Evolutionary conservation across 805 yeast genomes (phyloP).

Genomic region (Hanseniaspora guilliermondii): DNA sequence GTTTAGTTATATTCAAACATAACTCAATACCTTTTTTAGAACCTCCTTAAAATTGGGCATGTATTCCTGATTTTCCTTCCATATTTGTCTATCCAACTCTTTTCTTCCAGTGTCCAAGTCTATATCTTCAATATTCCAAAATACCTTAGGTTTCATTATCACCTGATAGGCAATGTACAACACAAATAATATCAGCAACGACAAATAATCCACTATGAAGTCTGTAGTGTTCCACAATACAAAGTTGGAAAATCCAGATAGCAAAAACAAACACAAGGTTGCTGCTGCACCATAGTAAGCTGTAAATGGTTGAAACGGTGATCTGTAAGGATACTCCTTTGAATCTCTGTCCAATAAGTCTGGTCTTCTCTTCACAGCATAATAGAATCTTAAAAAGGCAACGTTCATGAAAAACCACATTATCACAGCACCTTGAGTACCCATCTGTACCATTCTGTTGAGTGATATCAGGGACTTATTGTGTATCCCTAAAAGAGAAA

Average conservation of each 20-base stretch:
- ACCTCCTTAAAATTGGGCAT: constrained; percentile 16
- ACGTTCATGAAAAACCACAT: constrained; percentile 67
- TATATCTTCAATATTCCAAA: constrained; percentile 39
- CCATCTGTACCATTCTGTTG: constrained; percentile 48
- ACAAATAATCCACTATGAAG: constrained; percentile 50
- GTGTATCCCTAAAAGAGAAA: constrained; percentile 48
- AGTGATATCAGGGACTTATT: constrained; percentile 48
- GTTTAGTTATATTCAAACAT: constrained; percentile 12
- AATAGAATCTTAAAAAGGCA: constrained; percentile 47
- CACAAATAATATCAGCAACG: constrained; percentile 37
- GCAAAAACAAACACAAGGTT: constrained; percentile 35
- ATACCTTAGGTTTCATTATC: constrained; percentile 38
- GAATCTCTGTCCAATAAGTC: constrained; percentile 50
- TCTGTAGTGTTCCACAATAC: constrained; percentile 42
- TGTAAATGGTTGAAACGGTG: constrained; percentile 54
- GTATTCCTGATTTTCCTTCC: constrained; percentile 56
- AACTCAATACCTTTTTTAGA: constrained; percentile 16
- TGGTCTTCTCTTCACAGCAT: constrained; percentile 46
- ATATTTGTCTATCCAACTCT: constrained; percentile 61
- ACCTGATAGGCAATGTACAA: constrained; percentile 43
- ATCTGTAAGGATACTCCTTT: constrained; percentile 49
- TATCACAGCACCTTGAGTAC: constrained; percentile 59
- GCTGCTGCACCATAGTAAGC: constrained; percentile 49
- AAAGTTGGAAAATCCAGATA: constrained; percentile 51
- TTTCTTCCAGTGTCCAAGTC: constrained; percentile 72